phyloP scores from a whole-genome alignment of 1,139 yeast genomes.

The Candida albicans region DNA sequence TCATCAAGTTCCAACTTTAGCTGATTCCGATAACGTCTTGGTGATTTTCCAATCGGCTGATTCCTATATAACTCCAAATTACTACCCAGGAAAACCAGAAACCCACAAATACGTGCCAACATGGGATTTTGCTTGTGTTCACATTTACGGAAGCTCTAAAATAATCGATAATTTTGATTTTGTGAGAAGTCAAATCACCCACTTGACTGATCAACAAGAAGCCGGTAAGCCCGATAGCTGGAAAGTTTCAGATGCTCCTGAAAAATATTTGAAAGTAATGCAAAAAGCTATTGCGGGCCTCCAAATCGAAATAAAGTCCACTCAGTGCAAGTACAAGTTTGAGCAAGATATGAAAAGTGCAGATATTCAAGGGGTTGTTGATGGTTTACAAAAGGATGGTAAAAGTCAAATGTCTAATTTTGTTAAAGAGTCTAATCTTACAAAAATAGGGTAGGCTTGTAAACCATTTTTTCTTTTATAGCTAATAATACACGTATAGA shows the following conservation, averaged over 20 bases:
- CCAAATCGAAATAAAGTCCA: slow-evolving; percentile 50
- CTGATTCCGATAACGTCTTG: slow-evolving; percentile 41
- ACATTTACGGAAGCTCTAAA: slow-evolving; percentile 54
- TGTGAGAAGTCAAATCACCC: slow-evolving; percentile 46
- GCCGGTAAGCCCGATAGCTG: slow-evolving; percentile 42
- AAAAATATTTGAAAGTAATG: slow-evolving; percentile 40
- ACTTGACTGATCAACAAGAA: slow-evolving; percentile 53
- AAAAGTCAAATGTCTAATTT: slow-evolving; percentile 22
- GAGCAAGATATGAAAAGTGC: slow-evolving; percentile 50
- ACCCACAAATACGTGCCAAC: slow-evolving; percentile 71
- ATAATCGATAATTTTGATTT: slow-evolving; percentile 49
- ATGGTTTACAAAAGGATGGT: slow-evolving; percentile 41
- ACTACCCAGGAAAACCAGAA: slow-evolving; percentile 57
- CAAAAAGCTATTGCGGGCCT: slow-evolving; percentile 62
- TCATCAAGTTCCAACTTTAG: slow-evolving; percentile 51
- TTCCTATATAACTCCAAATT: slow-evolving; percentile 60
- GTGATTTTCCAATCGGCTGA: slow-evolving; percentile 57
- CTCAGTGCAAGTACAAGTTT: slow-evolving; percentile 60
- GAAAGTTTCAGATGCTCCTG: slow-evolving; percentile 63
- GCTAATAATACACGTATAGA: slow-evolving; percentile 2
- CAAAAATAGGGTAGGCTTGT: too few relatives aligned
- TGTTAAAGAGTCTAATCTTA: slow-evolving; percentile 21
- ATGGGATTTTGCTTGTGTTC: slow-evolving; percentile 69
- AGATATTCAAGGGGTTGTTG: slow-evolving; percentile 55
- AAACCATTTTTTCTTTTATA: neutral